These are phyloP conservation scores for Curvularia hawaiiensis DNA, from an alignment of 2,329 filamentous ascomycete genomes.

Conservation along the genomic window DNA sequence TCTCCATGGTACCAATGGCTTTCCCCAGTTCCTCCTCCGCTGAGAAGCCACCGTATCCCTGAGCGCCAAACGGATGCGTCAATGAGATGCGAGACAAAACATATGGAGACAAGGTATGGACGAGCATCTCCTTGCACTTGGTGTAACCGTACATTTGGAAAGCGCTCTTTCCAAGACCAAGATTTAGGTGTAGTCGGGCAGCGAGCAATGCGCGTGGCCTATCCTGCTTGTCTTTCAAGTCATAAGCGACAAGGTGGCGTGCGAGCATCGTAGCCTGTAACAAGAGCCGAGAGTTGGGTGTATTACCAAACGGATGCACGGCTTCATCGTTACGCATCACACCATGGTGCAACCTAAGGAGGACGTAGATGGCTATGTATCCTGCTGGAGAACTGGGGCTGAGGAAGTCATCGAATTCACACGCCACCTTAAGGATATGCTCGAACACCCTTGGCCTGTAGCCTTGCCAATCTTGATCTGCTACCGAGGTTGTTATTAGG, in stretches of 20 bases:
- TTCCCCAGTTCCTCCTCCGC: slow-evolving; percentile 37
- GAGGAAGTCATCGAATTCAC: slow-evolving; percentile 7
- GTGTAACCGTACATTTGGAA: slow-evolving; percentile 35
- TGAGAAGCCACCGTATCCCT: slow-evolving; percentile 32
- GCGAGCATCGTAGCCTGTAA: slow-evolving; percentile 39
- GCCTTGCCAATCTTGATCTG: neutral
- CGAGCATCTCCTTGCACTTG: slow-evolving; percentile 43
- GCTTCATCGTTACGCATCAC: slow-evolving; percentile 2
- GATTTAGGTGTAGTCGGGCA: slow-evolving; percentile 37
- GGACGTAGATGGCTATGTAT: slow-evolving; percentile 29
- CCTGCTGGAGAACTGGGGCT: slow-evolving; percentile 22
- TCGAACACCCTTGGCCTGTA: neutral
- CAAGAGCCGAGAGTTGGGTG: slow-evolving; percentile 24
- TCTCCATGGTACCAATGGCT: slow-evolving; percentile 34
- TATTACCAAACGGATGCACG: slow-evolving; percentile 6
- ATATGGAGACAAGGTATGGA: slow-evolving; percentile 40
- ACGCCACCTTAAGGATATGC: neutral
- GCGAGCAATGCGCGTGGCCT: slow-evolving; percentile 39
- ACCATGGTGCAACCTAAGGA: slow-evolving; percentile 30
- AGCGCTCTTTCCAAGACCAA: slow-evolving; percentile 39
- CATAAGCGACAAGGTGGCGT: slow-evolving; percentile 29
- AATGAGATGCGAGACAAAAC: slow-evolving; percentile 41
- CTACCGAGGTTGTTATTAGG: slow-evolving; percentile 25
- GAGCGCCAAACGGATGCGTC: slow-evolving; percentile 41
- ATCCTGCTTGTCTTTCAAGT: slow-evolving; percentile 31